These are phyloP conservation scores for Chrysosporium queenslandicum DNA, from an alignment of 2,329 filamentous ascomycete species.

Conservation along the genomic window DNA sequence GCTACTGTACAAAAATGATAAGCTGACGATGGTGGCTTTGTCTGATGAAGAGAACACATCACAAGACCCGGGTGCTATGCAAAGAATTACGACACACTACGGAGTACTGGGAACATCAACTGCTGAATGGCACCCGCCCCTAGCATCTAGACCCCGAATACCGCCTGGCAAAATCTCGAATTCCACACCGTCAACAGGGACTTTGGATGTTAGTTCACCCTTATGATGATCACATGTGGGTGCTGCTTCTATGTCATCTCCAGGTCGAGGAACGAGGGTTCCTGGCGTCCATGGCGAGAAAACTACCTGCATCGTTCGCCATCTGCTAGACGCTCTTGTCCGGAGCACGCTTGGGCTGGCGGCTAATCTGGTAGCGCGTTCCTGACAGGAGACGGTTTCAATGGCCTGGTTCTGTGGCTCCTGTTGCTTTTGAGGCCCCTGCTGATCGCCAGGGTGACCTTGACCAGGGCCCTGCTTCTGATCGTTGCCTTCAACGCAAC, in stretches of 20 bases:
- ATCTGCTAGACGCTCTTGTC: not conserved
- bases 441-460: too few species aligned
- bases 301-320: conserved; percentile 61
- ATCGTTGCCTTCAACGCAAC: not conserved
- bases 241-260: not conserved
- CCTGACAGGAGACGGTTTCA: not conserved
- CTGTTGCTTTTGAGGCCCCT: too few species aligned
- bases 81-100: too few species aligned
- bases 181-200: conserved; percentile 9
- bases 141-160: conserved; percentile 7
- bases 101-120: too few species aligned
- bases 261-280: not conserved
- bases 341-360: not conserved
- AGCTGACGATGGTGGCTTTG: too few species aligned
- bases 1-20: too few species aligned
- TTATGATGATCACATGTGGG: not conserved
- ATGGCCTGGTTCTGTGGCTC: not conserved
- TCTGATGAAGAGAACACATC: too few species aligned
- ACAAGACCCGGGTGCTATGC: too few species aligned
- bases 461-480: not conserved
- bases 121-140: too few species aligned
- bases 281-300: conserved; percentile 67
- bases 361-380: not conserved
- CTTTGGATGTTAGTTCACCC: not conserved
- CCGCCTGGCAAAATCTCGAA: conserved; percentile 17